Conservation (phyloP, 345 rosid species). For the Lepidium sativum region DNA sequence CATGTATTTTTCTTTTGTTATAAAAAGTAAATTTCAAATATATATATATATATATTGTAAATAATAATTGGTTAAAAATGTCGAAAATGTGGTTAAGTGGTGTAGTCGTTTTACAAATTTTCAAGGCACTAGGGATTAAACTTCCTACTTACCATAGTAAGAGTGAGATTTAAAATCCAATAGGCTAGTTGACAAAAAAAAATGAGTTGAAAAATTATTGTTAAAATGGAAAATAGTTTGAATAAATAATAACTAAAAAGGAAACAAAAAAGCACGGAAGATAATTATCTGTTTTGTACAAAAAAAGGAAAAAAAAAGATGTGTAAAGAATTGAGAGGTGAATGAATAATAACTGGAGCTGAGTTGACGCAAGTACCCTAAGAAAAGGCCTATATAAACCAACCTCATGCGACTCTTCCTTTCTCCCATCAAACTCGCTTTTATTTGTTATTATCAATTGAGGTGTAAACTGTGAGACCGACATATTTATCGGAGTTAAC, state of each 20-base stretch:
- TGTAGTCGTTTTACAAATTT: no score
- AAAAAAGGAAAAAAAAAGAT: neutral
- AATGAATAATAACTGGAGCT: neutral
- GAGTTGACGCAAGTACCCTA: neutral
- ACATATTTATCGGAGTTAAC: neutral
- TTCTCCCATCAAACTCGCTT: conserved; percentile 10
- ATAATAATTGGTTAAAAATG: no score
- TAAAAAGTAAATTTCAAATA: no score
- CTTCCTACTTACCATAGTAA: no score
- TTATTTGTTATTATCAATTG: neutral
- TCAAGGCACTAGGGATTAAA: no score
- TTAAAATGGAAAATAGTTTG: neutral
- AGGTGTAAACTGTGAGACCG: neutral
- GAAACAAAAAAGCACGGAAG: neutral
- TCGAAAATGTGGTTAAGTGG: no score
- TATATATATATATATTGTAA: no score
- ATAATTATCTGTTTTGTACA: no score
- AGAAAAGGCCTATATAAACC: conserved; percentile 20
- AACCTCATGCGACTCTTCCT: conserved; percentile 3
- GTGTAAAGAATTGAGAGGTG: neutral
- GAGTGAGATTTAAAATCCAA: no score
- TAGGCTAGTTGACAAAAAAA: no score
- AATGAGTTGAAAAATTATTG: no score
- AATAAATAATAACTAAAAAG: neutral
- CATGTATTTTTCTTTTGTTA: no score